Evolutionary conservation across 306 rosid species (phyloP).

Genomic region (Cicer arietinum): DNA sequence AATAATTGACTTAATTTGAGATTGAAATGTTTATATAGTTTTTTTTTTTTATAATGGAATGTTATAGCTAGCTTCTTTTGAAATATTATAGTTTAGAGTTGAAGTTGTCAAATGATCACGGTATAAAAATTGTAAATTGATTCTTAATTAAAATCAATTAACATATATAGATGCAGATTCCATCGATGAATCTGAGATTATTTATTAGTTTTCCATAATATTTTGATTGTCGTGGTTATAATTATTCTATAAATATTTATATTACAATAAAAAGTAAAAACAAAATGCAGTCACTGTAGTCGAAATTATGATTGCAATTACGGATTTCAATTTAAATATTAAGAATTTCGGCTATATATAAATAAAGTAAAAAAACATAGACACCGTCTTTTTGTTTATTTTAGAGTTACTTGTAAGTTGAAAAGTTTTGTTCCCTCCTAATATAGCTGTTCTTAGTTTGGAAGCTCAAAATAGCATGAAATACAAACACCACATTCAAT

Average conservation of each 20-base stretch:
- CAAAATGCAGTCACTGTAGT: too few relatives aligned
- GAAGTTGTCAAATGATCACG: slow-evolving; percentile 21
- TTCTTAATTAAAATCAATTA: background rate
- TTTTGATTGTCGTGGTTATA: too few relatives aligned
- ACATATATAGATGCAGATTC: slow-evolving; percentile 36
- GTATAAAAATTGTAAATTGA: slow-evolving; percentile 51
- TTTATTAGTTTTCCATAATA: too few relatives aligned
- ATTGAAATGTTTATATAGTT: slow-evolving; percentile 16
- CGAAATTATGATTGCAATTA: too few relatives aligned
- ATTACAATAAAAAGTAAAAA: too few relatives aligned
- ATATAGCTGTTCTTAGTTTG: background rate
- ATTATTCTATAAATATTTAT: too few relatives aligned
- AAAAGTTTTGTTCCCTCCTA: slow-evolving; percentile 4
- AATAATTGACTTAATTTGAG: slow-evolving; percentile 41
- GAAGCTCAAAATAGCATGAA: background rate
- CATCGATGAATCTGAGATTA: background rate
- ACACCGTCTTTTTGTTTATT: background rate
- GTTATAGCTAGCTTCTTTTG: slow-evolving; percentile 42
- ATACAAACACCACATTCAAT: background rate
- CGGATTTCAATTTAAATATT: too few relatives aligned
- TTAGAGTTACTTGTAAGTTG: background rate
- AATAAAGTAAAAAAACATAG: too few relatives aligned
- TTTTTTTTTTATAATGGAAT: too few relatives aligned
- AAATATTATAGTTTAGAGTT: background rate
- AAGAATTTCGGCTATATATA: too few relatives aligned